These are phyloP conservation scores for Lichtheimia ornata DNA, from an alignment of 371 early-diverging fungal genomes.

Conservation along the genomic window DNA sequence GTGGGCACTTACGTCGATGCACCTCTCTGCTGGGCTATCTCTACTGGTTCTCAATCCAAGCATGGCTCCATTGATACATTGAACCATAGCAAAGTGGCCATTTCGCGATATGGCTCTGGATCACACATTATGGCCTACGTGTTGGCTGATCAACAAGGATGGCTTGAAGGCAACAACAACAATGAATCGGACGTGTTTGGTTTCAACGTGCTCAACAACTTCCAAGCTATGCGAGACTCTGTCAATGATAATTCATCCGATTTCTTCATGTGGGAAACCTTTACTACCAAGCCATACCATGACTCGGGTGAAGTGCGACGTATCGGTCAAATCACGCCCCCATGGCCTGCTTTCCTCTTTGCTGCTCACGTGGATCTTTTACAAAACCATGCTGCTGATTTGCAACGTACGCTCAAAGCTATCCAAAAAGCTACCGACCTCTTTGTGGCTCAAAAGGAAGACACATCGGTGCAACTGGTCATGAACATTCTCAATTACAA, in stretches of 20 bases:
- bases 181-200: slow-evolving; percentile 39
- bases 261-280: slow-evolving; percentile 87
- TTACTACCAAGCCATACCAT: slow-evolving; percentile 85
- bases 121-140: slow-evolving; percentile 86
- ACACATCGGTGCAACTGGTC: slow-evolving; percentile 57
- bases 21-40: slow-evolving; percentile 78
- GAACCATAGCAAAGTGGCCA: slow-evolving; percentile 63
- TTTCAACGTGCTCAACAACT: slow-evolving; percentile 70
- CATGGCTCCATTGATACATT: slow-evolving; percentile 61
- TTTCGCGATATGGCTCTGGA: slow-evolving; percentile 81
- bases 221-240: slow-evolving; percentile 75
- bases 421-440: slow-evolving; percentile 43
- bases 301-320: slow-evolving; percentile 70
- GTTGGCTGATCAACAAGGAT: slow-evolving; percentile 70
- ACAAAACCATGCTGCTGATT: slow-evolving; percentile 13
- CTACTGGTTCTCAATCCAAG: slow-evolving; percentile 53
- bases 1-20: slow-evolving; percentile 78
- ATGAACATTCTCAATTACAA: slow-evolving; percentile 59
- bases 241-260: slow-evolving; percentile 64
- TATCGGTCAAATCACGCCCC: slow-evolving; percentile 79
- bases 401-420: slow-evolving; percentile 35
- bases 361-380: slow-evolving; percentile 65
- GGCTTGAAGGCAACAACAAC: slow-evolving; percentile 42
- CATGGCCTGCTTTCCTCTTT: slow-evolving; percentile 88
- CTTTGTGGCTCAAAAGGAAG: slow-evolving; percentile 55